Evolutionary conservation across 352 stramenopile species (phyloP).

Genomic region (Phytophthora pistaciae): DNA sequence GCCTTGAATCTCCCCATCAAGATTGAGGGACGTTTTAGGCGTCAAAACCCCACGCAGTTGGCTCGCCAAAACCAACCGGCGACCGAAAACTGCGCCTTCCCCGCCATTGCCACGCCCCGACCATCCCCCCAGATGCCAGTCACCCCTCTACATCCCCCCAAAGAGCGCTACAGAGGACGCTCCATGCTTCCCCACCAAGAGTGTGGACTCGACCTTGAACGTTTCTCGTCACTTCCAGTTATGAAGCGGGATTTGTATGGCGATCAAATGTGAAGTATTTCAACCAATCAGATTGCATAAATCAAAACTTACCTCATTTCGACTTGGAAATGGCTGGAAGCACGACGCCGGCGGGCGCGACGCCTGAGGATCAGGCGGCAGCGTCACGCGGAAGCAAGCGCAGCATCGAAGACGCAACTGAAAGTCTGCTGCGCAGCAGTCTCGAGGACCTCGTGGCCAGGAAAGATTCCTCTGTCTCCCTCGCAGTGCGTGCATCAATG

Average conservation of each 20-base stretch:
- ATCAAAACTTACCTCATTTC: conserved; percentile 22
- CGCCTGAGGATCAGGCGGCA: conserved; percentile 36
- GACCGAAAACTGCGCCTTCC: conserved; percentile 25
- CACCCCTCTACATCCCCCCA: conserved; percentile 8
- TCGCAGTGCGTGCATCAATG: conserved; percentile 46
- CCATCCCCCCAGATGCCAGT: conserved; percentile 12
- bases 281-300: conserved; percentile 41
- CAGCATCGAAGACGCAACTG: conserved; percentile 23
- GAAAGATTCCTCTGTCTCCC: conserved; percentile 49
- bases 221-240: conserved; percentile 78
- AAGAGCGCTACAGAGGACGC: conserved; percentile 11
- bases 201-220: conserved; percentile 32
- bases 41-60: conserved; percentile 42
- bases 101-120: conserved; percentile 3
- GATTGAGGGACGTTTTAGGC: conserved; percentile 69
- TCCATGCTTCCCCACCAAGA: conserved; percentile 10
- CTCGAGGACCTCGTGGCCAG: conserved; percentile 50
- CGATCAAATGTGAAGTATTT: conserved; percentile 12
- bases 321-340: conserved; percentile 60
- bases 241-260: conserved; percentile 18
- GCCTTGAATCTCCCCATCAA: conserved; percentile 82
- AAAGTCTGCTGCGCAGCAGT: conserved; percentile 38
- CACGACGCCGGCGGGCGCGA: conserved; percentile 51
- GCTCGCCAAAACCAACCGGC: conserved; percentile 81
- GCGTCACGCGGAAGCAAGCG: conserved; percentile 36